Evolutionary conservation across 2,329 filamentous ascomycete species (phyloP).

Genomic region (Monascus ruber): DNA sequence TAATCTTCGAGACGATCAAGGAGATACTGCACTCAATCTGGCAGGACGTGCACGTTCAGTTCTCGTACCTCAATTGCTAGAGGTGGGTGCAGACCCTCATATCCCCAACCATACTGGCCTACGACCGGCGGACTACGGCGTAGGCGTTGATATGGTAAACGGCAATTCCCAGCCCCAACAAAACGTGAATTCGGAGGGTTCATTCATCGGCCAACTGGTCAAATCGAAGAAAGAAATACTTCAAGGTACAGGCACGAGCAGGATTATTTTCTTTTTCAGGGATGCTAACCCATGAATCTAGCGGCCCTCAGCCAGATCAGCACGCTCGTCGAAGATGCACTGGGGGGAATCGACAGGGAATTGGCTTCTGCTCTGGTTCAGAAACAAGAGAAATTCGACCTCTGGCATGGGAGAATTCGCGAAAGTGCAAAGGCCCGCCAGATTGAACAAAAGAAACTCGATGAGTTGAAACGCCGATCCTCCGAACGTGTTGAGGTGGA

Average conservation of each 20-base stretch:
- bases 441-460: conserved; percentile 62
- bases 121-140: conserved; percentile 85
- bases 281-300: conserved; percentile 20
- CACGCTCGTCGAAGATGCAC: conserved; percentile 66
- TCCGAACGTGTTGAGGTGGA: conserved; percentile 53
- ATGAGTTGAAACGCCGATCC: conserved; percentile 55
- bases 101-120: conserved; percentile 85
- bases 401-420: conserved; percentile 68
- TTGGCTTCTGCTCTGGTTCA: conserved; percentile 71
- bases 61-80: conserved; percentile 91
- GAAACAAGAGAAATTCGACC: conserved; percentile 75
- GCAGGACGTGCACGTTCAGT: conserved; percentile 90
- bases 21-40: conserved; percentile 89
- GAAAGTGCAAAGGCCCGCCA: conserved; percentile 68
- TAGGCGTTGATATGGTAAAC: conserved; percentile 56
- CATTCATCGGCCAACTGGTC: conserved; percentile 32
- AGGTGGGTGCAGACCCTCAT: conserved; percentile 87
- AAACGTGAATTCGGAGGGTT: conserved; percentile 36
- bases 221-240: conserved; percentile 37
- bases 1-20: conserved; percentile 84
- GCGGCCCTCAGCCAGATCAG: conserved; percentile 27
- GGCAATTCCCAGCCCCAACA: conserved; percentile 33
- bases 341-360: conserved; percentile 65
- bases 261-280: no score
- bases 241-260: conserved; percentile 22